A percentile compares a stretch with the other conserved stretches of the same genome.
These are phyloP conservation scores for Candida tetrigidarum DNA, from an alignment of 1,139 yeast species.

Conservation along the genomic window DNA sequence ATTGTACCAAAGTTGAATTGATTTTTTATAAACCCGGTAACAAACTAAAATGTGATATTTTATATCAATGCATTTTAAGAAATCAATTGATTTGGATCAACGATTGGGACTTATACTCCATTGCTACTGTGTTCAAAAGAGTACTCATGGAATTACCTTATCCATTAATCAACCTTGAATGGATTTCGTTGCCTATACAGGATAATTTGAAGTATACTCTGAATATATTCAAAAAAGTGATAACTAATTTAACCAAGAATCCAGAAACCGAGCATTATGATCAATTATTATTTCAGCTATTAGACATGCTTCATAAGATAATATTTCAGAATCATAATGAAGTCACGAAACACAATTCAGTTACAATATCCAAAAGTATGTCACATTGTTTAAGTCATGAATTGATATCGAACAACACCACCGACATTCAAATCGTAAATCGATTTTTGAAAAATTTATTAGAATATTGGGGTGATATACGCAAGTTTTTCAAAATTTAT, in stretches of 20 bases:
- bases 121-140: conserved; percentile 56
- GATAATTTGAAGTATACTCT: conserved; percentile 48
- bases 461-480: conserved; percentile 42
- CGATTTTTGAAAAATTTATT: conserved; percentile 54
- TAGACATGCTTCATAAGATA: conserved; percentile 43
- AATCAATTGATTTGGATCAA: conserved; percentile 59
- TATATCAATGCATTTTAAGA: conserved; percentile 56
- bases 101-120: conserved; percentile 67
- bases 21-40: conserved; percentile 65
- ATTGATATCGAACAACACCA: conserved; percentile 45
- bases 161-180: conserved; percentile 48
- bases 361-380: conserved; percentile 51
- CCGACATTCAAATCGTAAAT: conserved; percentile 52
- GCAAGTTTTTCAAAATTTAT: conserved; percentile 18
- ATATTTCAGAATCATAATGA: conserved; percentile 29
- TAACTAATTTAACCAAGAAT: conserved; percentile 11
- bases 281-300: conserved; percentile 41
- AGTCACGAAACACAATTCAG: conserved; percentile 49
- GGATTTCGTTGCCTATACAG: conserved; percentile 49
- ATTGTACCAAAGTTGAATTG: conserved; percentile 49
- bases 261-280: conserved; percentile 20
- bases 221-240: conserved; percentile 27
- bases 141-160: conserved; percentile 48
- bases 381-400: conserved; percentile 59
- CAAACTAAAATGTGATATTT: conserved; percentile 50